Evolutionary conservation across 331 rosid genomes (phyloP), one percentile per base, ranked within the genome.

Genomic region (Prunus yedoensis): DNA sequence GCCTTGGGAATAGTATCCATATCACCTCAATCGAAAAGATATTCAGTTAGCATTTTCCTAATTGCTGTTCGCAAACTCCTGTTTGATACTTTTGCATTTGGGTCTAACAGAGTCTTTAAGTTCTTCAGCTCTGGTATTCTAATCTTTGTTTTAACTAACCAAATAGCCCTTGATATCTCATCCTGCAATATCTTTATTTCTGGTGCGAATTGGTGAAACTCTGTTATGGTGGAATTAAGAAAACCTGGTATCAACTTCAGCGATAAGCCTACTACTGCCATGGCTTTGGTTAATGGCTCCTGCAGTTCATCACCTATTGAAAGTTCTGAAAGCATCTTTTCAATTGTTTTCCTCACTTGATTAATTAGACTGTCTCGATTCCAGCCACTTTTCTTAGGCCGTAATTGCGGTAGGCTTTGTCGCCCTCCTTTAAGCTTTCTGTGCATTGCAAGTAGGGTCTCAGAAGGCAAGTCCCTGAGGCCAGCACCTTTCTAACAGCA

Each of bases 151-250:
- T 74, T 74, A 25, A 92, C 67, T 25, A 83, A 78, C 88, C 85
- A 80, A 87, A 90, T 90, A 74, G 97, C 97, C 73, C 86, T 85
- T n/a, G 84, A 64, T 45, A 94, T 89, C 75, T 87, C 92, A 71
- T 79, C 84, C 80, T 90, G 99, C 88, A 94, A 52, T 60, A 82
- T 77, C 75, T 80, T 88, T 20, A 86, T 79, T 72, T 85, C 88
- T 38, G 93, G 87, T 46, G 97, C 73, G 83, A 87, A 86, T 30
- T 77, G 81, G 51, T 80, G 80, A 81, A 90, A 88, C 45, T 88
- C 90, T 58, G 78, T 64, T 32, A 52, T 15, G 74, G 85, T 21
- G 21, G 21, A 21, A 21, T 21, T 21, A 21, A 21, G 21, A 21
- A 21, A 21, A 21, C 21, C 21, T 21, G 21, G 21, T 21, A 21